These are phyloP conservation scores for Barnettozyma wickerhamii DNA, from an alignment of 805 yeast genomes.

Conservation along the genomic window DNA sequence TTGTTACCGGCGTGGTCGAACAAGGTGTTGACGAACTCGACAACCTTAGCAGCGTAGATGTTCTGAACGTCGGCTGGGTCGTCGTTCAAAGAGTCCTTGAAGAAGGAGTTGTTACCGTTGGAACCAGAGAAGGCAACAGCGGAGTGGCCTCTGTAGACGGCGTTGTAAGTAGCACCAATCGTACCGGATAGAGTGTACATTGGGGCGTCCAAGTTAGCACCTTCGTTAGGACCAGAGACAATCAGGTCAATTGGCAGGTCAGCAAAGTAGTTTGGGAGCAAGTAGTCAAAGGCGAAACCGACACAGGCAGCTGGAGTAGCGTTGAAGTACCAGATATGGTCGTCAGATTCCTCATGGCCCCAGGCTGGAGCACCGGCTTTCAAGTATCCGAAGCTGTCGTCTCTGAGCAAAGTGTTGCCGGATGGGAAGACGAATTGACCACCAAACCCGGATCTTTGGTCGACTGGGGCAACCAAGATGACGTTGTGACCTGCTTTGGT, in stretches of 20 bases:
- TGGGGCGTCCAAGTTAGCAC: slow-evolving; percentile 38
- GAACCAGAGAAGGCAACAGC: slow-evolving; percentile 51
- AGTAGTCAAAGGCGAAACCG: slow-evolving; percentile 43
- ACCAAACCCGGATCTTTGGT: slow-evolving; percentile 50
- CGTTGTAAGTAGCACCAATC: slow-evolving; percentile 45
- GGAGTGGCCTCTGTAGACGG: slow-evolving; percentile 45
- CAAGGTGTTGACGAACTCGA: slow-evolving; percentile 35
- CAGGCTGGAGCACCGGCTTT: slow-evolving; percentile 48
- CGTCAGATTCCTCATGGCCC: slow-evolving; percentile 44
- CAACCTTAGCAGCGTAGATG: slow-evolving; percentile 39
- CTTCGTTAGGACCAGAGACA: slow-evolving; percentile 52
- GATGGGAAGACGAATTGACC: slow-evolving; percentile 46
- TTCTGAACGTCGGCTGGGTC: slow-evolving; percentile 39
- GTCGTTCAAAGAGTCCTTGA: slow-evolving; percentile 36
- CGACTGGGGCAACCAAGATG: slow-evolving; percentile 47
- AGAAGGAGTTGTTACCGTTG: slow-evolving; percentile 42
- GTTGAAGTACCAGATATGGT: slow-evolving; percentile 49
- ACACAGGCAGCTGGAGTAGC: slow-evolving; percentile 54
- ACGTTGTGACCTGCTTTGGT: slow-evolving; percentile 46
- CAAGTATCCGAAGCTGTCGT: slow-evolving; percentile 46
- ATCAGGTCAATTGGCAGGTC: slow-evolving; percentile 43
- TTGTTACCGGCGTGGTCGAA: slow-evolving; percentile 34
- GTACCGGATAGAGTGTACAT: slow-evolving; percentile 45
- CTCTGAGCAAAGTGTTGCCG: slow-evolving; percentile 33
- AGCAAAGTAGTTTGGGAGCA: slow-evolving; percentile 41